Conservation (phyloP, 257 asterid species). For the Nicotiana undulata region DNA sequence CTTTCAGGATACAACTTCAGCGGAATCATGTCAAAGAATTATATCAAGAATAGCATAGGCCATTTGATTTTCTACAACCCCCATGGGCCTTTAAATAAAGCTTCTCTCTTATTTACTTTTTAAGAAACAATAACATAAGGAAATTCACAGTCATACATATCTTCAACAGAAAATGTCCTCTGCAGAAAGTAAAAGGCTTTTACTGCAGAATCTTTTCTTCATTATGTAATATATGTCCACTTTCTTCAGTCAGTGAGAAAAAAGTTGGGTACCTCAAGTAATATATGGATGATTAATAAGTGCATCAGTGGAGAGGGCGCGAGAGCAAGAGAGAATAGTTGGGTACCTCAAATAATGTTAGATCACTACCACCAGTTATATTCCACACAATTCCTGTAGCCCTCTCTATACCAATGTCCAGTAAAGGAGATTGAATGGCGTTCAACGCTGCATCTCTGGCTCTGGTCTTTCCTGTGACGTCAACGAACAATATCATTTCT, state of each 20-base stretch:
- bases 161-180: background rate
- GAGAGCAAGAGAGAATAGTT: constrained; percentile 10
- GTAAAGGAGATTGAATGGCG: constrained; percentile 83
- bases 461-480: constrained; percentile 71
- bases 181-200: background rate
- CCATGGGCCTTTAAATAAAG: background rate
- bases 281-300: background rate
- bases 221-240: background rate
- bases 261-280: background rate
- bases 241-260: background rate
- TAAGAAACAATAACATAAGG: background rate
- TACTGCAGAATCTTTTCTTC: background rate
- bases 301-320: background rate
- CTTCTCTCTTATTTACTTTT: background rate
- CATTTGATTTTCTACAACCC: background rate
- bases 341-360: constrained; percentile 83
- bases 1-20: background rate
- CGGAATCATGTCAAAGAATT: too few relatives aligned
- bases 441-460: constrained; percentile 94
- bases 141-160: background rate
- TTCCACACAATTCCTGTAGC: constrained; percentile 99
- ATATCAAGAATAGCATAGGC: background rate
- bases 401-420: constrained; percentile 88
- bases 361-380: constrained; percentile 89
- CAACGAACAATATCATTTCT: constrained; percentile 8